Evolutionary conservation across 1,284 basidiomycete species (phyloP), one percentile per base, ranked within the genome.

Genomic region (Melampsora americana): DNA sequence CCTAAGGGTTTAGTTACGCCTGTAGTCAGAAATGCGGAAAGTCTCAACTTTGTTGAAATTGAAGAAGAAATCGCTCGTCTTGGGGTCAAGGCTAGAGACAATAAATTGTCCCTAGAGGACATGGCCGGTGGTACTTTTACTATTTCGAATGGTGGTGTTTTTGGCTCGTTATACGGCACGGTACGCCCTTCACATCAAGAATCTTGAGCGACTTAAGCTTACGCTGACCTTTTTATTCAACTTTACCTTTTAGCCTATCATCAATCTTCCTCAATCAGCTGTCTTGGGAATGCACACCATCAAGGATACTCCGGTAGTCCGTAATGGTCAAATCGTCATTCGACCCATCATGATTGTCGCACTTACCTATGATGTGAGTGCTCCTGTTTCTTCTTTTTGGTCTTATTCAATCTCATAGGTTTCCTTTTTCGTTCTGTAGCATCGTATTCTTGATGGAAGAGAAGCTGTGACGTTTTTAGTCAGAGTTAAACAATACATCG

Each of bases 71-170:
- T 99, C 81, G 88, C 91, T 68, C 87, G 87, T 48, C 86, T 98
- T 23, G 95, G 94, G 79, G 92, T 91, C 86, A 98, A 95, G 77
- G 95, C 95, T 64, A 88, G 92, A 78, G 95, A 98, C 84, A 89
- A 91, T 83, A 97, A 98, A 85, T 88, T 99, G 69, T 90, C 92
- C 39, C 87, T 99, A 77, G 96, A 99, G 83, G 93, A 95, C 83
- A 95, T 84, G 95, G 87, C 92, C 60, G 96, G 95, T 74, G 95
- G 95, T 69, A 90, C 92, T 28, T 98, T 99, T 87, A 99, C 95
- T 81, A 98, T 99, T 84, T 98, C 95, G 72, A 99, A 99, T 83
- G 96, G 96, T 67, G 96, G 95, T 81, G 95, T 99, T 82, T 99
- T 99, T 81, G 95, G 95, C 74, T 96, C 93, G 71, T 86, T 98